Evolutionary conservation across 1,284 basidiomycete genomes (phyloP).

Genomic region (Phlebopus sp.): DNA sequence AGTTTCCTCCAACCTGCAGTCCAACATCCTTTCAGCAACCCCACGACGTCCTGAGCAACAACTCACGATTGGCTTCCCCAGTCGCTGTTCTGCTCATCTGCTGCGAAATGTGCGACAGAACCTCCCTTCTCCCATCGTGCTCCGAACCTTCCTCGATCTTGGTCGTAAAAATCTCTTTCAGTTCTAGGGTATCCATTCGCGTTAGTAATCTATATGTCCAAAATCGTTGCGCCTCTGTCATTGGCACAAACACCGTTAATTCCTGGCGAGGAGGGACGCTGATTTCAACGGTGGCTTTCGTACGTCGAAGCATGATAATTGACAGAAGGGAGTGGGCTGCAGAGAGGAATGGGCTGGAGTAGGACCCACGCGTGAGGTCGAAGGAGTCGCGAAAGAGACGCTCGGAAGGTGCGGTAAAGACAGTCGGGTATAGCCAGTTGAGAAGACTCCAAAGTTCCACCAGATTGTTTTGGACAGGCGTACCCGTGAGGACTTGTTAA

Average conservation of each 20-base stretch:
- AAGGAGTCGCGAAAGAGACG: constrained; percentile 51
- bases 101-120: constrained; percentile 39
- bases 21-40: constrained; percentile 4
- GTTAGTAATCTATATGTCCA: constrained; percentile 59
- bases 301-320: constrained; percentile 58
- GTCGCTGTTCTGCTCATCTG: constrained; percentile 33
- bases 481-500: constrained; percentile 53
- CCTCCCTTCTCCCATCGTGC: constrained; percentile 39
- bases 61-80: constrained; percentile 33
- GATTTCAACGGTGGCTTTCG: constrained; percentile 50
- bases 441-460: constrained; percentile 56
- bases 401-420: constrained; percentile 51
- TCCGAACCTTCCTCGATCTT: constrained; percentile 29
- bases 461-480: constrained; percentile 63
- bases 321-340: constrained; percentile 47
- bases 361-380: constrained; percentile 47
- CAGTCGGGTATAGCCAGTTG: constrained; percentile 52
- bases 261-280: constrained; percentile 57
- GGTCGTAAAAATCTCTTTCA: constrained; percentile 46
- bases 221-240: constrained; percentile 59
- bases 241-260: constrained; percentile 51
- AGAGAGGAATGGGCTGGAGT: constrained; percentile 47
- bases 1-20: constrained; percentile 48
- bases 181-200: constrained; percentile 45
- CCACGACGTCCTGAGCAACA: neutral